A percentile compares a stretch with the other conserved stretches of the same genome.
These are phyloP conservation scores for Colletotrichum aenigma DNA, from an alignment of 2,329 filamentous ascomycete genomes.

Conservation along the genomic window DNA sequence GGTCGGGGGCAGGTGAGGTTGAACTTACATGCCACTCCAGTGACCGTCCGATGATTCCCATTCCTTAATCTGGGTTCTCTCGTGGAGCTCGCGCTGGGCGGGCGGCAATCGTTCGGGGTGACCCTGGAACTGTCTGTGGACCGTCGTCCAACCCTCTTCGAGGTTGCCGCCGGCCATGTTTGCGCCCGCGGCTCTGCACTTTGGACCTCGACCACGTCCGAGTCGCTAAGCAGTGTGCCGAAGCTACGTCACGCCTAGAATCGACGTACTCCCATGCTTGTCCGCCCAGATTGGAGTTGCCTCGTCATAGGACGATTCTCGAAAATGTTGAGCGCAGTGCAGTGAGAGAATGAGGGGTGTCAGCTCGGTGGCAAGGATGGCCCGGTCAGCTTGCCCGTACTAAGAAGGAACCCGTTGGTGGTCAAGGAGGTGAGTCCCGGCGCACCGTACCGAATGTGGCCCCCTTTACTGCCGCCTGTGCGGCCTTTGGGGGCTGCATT, in stretches of 20 bases:
- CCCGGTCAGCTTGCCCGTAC: not conserved
- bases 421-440: not conserved
- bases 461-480: not conserved
- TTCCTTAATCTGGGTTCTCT: constrained; percentile 27
- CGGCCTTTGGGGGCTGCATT: not conserved
- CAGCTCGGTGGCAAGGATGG: not conserved
- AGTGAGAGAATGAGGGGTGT: not conserved
- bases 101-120: constrained; percentile 26
- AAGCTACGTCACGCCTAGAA: not conserved
- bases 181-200: not conserved
- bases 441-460: not conserved
- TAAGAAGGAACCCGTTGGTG: not conserved
- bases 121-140: constrained; percentile 24
- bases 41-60: constrained; percentile 28
- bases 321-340: not conserved
- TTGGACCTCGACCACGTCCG: not conserved
- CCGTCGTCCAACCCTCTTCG: constrained; percentile 30
- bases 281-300: not conserved
- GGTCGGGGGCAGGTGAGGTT: not conserved
- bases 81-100: constrained; percentile 27
- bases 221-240: no score
- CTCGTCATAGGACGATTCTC: not conserved
- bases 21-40: constrained; percentile 31
- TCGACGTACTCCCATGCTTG: not conserved
- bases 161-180: constrained; percentile 26